These are phyloP conservation scores for Alternaria dauci DNA, from an alignment of 2,329 filamentous ascomycete species.

Conservation along the genomic window DNA sequence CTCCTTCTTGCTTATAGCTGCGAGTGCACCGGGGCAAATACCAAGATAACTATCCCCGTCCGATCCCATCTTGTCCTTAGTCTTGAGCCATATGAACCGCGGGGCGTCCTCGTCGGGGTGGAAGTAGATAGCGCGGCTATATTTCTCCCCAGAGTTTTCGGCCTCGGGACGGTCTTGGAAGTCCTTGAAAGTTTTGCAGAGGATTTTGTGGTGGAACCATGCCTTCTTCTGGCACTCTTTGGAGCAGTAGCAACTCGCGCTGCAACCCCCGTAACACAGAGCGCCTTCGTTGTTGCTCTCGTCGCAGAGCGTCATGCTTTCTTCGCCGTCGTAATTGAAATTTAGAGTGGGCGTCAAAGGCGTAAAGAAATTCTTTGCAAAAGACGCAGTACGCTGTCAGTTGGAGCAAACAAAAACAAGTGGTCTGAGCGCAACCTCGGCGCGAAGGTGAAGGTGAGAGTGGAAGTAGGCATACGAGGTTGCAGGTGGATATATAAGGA, in stretches of 20 bases:
- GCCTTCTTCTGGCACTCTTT: slow-evolving; percentile 2
- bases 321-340: not conserved
- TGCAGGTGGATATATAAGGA: not conserved
- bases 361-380: too few relatives aligned
- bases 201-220: not conserved
- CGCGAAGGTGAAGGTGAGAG: not conserved
- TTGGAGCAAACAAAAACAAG: not conserved
- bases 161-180: not conserved
- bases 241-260: not conserved
- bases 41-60: not conserved
- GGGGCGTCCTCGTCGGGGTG: not conserved
- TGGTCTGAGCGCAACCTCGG: not conserved
- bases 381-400: too few relatives aligned
- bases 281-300: not conserved
- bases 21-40: not conserved
- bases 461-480: not conserved
- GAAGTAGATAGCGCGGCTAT: not conserved
- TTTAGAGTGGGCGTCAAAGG: too few relatives aligned
- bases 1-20: not conserved
- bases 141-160: not conserved
- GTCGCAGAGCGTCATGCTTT: not conserved
- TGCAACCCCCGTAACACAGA: not conserved
- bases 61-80: not conserved
- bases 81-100: not conserved
- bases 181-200: not conserved